Conservation (phyloP, 1,284 basidiomycete species). For the Wallemia ichthyophaga region DNA sequence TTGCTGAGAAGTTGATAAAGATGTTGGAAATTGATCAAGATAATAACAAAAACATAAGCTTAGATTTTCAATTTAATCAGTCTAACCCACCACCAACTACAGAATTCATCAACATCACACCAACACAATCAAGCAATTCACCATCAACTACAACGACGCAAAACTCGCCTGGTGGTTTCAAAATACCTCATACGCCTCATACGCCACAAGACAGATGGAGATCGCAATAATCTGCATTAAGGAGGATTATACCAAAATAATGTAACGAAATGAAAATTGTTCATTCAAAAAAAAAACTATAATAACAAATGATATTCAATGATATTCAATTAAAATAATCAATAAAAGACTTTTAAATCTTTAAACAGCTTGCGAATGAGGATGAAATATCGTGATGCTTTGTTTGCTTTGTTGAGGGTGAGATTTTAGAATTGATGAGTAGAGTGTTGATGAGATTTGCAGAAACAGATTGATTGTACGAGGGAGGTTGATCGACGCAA, state of each 20-base stretch:
- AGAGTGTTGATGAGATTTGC: neutral
- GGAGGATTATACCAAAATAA: neutral
- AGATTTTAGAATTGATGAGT: neutral
- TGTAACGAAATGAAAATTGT: neutral
- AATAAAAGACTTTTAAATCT: neutral
- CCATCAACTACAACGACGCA: neutral
- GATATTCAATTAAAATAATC: no score
- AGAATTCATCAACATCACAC: neutral
- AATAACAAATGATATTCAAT: no score
- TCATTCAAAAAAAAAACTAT: neutral
- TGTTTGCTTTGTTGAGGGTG: neutral
- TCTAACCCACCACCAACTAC: neutral
- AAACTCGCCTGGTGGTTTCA: neutral
- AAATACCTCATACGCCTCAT: neutral
- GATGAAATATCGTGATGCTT: neutral
- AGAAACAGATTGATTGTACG: neutral
- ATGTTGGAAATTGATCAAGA: slow-evolving; percentile 23
- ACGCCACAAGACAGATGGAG: neutral
- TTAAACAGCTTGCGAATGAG: neutral
- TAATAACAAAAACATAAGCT: slow-evolving; percentile 34
- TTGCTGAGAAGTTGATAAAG: slow-evolving; percentile 52
- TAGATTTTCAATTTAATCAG: slow-evolving; percentile 51
- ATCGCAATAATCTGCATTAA: neutral
- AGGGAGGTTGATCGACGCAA: neutral
- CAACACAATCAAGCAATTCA: neutral